phyloP scores from a whole-genome alignment of 768 basidiomycete genomes.

The Collybia nuda region DNA sequence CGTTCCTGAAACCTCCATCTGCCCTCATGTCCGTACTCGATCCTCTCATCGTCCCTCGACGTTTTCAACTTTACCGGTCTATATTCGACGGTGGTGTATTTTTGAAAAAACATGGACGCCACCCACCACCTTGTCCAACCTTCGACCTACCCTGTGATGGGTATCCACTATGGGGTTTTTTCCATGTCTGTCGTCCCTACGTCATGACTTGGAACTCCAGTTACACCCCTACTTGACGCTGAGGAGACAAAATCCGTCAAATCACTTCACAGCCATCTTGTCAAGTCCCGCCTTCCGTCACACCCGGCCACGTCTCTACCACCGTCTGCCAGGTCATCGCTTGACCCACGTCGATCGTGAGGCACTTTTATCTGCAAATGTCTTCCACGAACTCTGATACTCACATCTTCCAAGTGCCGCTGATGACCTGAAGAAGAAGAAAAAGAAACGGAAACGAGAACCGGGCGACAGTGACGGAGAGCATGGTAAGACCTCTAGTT shows the following conservation, averaged over 20 bases:
- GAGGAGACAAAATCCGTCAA: constrained; percentile 47
- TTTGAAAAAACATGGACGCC: too few species aligned
- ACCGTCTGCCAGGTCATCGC: constrained; percentile 51
- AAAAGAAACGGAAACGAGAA: constrained; percentile 85
- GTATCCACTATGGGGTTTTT: too few species aligned
- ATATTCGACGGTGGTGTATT: too few species aligned
- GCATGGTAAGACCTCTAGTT: constrained; percentile 34
- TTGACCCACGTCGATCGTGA: constrained; percentile 66
- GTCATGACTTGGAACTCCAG: constrained; percentile 11
- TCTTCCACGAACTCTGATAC: constrained; percentile 2
- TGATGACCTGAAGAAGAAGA: constrained; percentile 72
- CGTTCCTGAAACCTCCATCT: constrained; percentile 7
- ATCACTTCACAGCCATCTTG: constrained; percentile 26
- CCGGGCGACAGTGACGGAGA: constrained; percentile 71
- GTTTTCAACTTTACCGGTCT: background rate
- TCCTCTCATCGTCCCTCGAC: background rate
- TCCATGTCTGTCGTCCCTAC: background rate
- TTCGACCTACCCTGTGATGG: too few species aligned
- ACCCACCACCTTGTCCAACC: too few species aligned
- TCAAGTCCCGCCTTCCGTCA: constrained; percentile 49
- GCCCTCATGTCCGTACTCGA: constrained; percentile 1
- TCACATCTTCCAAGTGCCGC: constrained; percentile 19
- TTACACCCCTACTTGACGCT: constrained; percentile 48
- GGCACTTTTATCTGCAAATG: constrained; percentile 16
- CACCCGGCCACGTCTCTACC: constrained; percentile 43